Base-by-base conservation (phyloP, 208 protist species). In the Herpetomonas samuelpessoai region DNA sequence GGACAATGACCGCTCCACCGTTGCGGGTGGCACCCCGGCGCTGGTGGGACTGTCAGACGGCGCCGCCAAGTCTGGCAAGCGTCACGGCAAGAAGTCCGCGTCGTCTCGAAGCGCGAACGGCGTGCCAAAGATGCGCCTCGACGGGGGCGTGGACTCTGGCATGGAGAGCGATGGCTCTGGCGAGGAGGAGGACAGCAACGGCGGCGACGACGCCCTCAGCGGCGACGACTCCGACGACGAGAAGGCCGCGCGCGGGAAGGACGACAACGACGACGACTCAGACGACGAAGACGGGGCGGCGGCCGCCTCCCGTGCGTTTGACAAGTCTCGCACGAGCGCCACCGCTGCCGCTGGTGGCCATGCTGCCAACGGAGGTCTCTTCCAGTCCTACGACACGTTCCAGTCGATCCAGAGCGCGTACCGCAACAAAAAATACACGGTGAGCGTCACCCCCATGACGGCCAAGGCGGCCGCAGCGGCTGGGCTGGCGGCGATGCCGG, bases 381-480 rank as follows among this genome's bases (percentile, higher is more conserved):
- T 66, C 45, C 49, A 54, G 3, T 77, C 48, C 45, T 93, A 94
- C 68, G 59, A 75, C 52, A 66, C 0, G 27, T 94, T 96, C 51
- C 56, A 66, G 2, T 51, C 71, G 19, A 73, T 94, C 22, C 51
- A 59, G 35, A 46, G 39, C 22, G 16, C 67, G 18, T 82, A 76
- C 49, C 67, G 67, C 31, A 77, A 76, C 44, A 74, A 69, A 24
- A 81, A 71, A 58, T 85, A 83, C 38, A 30, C 49, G 4, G 71
- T 88, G 18, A 68, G 79, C 24, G 78, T 92, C 19, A 75, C 68
- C 26, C 82, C 87, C 25, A 53, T 88, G 26, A 76, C 56, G 54
- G 31, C 48, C 45, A 61, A 69, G 31, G 68, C 81, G 16, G 76
- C 69, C 31, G 58, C 74, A 2, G 55, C 52, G 22, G 82, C 75